phyloP scores from a whole-genome alignment of 1,284 basidiomycete species.

The Schizophyllum commune region DNA sequence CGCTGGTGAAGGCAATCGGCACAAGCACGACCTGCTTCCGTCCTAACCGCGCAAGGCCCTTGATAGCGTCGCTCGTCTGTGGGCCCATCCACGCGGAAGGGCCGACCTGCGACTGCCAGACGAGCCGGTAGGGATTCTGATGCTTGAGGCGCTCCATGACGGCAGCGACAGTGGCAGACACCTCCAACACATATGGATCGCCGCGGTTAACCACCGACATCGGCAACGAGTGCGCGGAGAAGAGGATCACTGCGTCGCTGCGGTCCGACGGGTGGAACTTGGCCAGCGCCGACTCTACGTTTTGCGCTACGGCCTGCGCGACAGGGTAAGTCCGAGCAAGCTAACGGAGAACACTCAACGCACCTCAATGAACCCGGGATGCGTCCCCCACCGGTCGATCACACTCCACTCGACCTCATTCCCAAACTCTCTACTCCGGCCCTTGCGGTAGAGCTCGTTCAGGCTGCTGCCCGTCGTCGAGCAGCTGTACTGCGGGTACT shows the following conservation, averaged over 20 bases:
- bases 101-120: constrained; percentile 98
- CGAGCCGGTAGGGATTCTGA: constrained; percentile 82
- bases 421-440: constrained; percentile 45
- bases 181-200: constrained; percentile 95
- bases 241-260: constrained; percentile 77
- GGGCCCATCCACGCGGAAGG: constrained; percentile 98
- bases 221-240: constrained; percentile 97
- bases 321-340: neutral
- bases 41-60: constrained; percentile 86
- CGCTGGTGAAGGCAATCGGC: constrained; percentile 97
- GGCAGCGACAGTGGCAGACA: constrained; percentile 86
- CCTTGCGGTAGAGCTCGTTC: constrained; percentile 82
- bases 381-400: constrained; percentile 96
- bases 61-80: constrained; percentile 88
- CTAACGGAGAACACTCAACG: constrained; percentile 17
- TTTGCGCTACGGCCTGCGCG: constrained; percentile 79
- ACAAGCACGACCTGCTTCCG: constrained; percentile 86
- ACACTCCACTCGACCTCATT: constrained; percentile 90
- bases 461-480: constrained; percentile 96
- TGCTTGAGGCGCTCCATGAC: constrained; percentile 84
- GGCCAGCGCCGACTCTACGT: constrained; percentile 78
- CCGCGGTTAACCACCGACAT: constrained; percentile 98
- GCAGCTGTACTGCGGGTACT: constrained; percentile 99
- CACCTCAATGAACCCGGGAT: constrained; percentile 90
- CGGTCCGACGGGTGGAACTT: constrained; percentile 72